phyloP scores from a whole-genome alignment of 495 filamentous ascomycete genomes.

The Penicillium steckii region DNA sequence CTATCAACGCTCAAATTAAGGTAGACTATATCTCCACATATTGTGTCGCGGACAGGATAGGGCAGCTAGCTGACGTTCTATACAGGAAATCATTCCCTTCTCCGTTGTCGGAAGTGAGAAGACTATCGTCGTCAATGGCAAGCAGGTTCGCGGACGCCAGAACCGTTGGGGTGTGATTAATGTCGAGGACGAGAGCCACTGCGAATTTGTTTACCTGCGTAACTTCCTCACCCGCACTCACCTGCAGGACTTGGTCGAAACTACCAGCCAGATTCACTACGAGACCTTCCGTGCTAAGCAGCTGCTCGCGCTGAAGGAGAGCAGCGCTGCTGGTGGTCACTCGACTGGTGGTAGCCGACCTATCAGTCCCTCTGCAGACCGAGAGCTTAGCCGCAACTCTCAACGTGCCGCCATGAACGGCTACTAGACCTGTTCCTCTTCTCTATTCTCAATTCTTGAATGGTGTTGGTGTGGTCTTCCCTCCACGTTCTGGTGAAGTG shows the following conservation, averaged over 20 bases:
- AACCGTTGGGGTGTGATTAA: constrained; percentile 99
- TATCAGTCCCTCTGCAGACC: constrained; percentile 89
- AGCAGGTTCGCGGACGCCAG: constrained; percentile 95
- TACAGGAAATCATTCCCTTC: constrained; percentile 92
- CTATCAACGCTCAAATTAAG: constrained; percentile 93
- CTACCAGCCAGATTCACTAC: constrained; percentile 99
- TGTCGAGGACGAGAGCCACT: constrained; percentile 98
- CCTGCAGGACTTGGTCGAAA: constrained; percentile 96
- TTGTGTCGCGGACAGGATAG: too few relatives aligned
- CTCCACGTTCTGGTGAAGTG: constrained; percentile 10
- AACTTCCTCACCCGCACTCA: constrained; percentile 98
- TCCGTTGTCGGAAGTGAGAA: constrained; percentile 98
- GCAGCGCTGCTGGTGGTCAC: constrained; percentile 78
- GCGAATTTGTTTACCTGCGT: constrained; percentile 96
- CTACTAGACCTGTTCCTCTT: constrained; percentile 57
- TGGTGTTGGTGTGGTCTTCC: constrained; percentile 6
- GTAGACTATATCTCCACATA: too few relatives aligned
- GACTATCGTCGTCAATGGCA: constrained; percentile 94
- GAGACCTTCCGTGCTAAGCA: constrained; percentile 99
- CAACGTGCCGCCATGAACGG: constrained; percentile 98
- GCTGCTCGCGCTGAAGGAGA: constrained; percentile 95
- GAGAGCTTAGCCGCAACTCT: constrained; percentile 93
- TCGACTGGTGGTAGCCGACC: constrained; percentile 69
- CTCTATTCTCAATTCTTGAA: constrained; percentile 11
- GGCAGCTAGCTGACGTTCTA: background rate